Conservation (phyloP, 352 stramenopile species). For the Phytophthora vignae region DNA sequence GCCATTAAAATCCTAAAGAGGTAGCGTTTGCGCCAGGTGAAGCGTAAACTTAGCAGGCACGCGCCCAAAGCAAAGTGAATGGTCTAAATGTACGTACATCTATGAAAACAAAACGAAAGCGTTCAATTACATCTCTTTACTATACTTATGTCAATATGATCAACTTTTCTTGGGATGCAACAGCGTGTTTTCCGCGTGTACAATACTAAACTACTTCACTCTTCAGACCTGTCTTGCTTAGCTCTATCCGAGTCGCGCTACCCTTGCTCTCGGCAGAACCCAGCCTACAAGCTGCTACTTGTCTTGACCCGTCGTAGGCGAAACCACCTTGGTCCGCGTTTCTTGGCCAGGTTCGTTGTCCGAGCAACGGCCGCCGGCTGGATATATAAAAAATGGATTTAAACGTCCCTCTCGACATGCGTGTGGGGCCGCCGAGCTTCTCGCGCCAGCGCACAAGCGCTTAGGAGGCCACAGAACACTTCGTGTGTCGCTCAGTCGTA, state of each 20-base stretch:
- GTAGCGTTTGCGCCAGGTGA: no score
- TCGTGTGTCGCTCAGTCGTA: constrained; percentile 54
- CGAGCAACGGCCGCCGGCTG: constrained; percentile 13
- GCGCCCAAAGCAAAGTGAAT: no score
- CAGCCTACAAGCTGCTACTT: constrained; percentile 9
- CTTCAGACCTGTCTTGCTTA: constrained; percentile 19
- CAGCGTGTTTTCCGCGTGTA: constrained; percentile 28
- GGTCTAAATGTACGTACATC: neutral
- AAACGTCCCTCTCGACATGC: constrained; percentile 20
- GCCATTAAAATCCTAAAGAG: no score
- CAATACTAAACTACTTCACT: constrained; percentile 34
- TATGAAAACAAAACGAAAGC: constrained; percentile 2
- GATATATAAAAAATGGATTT: constrained; percentile 43
- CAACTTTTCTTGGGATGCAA: constrained; percentile 19
- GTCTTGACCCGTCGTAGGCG: constrained; percentile 5
- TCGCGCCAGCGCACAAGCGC: neutral
- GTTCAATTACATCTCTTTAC: constrained; percentile 31
- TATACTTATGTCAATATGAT: constrained; percentile 24
- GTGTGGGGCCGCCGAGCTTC: neutral
- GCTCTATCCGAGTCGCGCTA: constrained; percentile 16
- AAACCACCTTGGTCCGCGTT: constrained; percentile 19
- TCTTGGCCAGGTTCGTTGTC: constrained; percentile 17
- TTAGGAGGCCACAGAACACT: constrained; percentile 3
- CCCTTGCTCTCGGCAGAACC: constrained; percentile 5
- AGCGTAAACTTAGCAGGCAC: no score